Base-by-base conservation (phyloP, 2,329 filamentous ascomycete species). In the Zymoseptoria crescenta region DNA sequence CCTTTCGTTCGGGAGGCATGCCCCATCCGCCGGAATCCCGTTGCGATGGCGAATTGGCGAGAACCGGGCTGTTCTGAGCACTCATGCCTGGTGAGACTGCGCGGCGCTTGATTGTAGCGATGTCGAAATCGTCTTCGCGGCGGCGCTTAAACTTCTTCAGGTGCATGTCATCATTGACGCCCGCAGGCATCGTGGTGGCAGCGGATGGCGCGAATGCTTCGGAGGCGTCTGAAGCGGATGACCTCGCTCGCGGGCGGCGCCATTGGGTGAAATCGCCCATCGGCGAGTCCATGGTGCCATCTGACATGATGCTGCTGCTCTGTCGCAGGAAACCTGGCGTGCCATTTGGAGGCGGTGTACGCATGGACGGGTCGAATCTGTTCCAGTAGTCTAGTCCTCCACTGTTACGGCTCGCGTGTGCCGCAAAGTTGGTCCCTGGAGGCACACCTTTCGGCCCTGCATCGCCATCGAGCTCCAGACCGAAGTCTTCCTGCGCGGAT, bases 41-140 rank as follows among this genome's bases (percentile, higher is more conserved):
- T 70, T 93, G 86, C 64, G 88, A 82, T 1, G 92, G 91, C 57
- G 89, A 93, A 71, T 96, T 90, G 67, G 80, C 78, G 59, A 93
- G 83, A 41, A 96, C 81, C 1, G 93, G 93, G 62, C 89, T 95
- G 74, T 93, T 95, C 68, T 96, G 91, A 1, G 88, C 87, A 72
- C 91, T 96, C 80, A 96, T 86, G 16, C 92, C 90, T 0, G 93
- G 93, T 60, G 89, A 94, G 2, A 97, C 93, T 24, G 93, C 93
- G 50, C 93, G 84, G 16, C 93, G 84, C 75, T 97, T 97, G 77
- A 96, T 92, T 62, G 87, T 89, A 48, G 86, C 82, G 1, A 89
- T 87, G 71, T 97, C 92, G 59, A 96, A 87, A 68, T 96, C 92
- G 69, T 96, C 91, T 62, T 96, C 93, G 58, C 91, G 83, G n/a